Conservation (phyloP, 164 flowering plant species). For the Vitis labrusca region DNA sequence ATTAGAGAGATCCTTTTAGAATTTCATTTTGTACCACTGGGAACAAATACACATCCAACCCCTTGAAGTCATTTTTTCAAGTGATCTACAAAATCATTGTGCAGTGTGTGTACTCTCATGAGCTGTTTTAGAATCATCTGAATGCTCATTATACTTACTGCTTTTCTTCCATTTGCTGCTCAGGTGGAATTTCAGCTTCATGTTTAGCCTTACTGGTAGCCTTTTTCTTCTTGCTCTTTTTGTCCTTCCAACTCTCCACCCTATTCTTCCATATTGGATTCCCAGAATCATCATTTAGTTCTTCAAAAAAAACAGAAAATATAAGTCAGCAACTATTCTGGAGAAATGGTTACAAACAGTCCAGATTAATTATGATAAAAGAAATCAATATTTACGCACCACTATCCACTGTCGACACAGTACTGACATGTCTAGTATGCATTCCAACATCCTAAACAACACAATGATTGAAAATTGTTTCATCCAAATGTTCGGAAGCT, state of each 20-base stretch:
- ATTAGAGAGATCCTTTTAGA: no score
- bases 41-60: no score
- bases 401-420: constrained; percentile 75
- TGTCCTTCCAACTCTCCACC: constrained; percentile 94
- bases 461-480: constrained; percentile 7
- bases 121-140: neutral
- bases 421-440: constrained; percentile 82
- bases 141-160: constrained; percentile 35
- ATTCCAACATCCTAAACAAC: constrained; percentile 54
- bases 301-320: constrained; percentile 35
- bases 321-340: neutral
- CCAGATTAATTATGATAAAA: constrained; percentile 1
- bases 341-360: neutral
- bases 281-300: constrained; percentile 70
- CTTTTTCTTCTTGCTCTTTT: constrained; percentile 70
- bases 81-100: no score
- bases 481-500: neutral
- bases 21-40: no score
- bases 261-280: constrained; percentile 96
- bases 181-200: constrained; percentile 60
- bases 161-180: constrained; percentile 82
- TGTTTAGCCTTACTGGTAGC: constrained; percentile 36
- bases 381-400: constrained; percentile 42
- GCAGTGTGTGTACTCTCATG: no score
- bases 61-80: no score